Evolutionary conservation across 1,284 basidiomycete genomes (phyloP).

Genomic region (Quambalaria eucalypti): DNA sequence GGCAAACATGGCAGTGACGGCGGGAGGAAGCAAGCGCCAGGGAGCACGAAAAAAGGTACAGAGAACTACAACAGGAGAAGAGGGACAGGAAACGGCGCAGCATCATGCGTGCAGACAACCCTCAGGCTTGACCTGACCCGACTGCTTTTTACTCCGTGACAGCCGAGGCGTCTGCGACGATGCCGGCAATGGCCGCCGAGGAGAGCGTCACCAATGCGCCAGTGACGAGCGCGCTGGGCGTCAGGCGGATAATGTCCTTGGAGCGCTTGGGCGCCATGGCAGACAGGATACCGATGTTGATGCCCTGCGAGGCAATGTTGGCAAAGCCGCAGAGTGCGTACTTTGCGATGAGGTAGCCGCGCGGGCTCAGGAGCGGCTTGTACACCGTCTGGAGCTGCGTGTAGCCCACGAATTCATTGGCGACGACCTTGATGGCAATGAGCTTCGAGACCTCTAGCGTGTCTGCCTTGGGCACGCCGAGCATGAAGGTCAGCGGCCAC

Average conservation of each 20-base stretch:
- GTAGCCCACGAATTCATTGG: slow-evolving; percentile 66
- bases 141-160: background rate
- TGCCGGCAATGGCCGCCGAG: slow-evolving; percentile 48
- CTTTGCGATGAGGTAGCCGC: slow-evolving; percentile 64
- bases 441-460: slow-evolving; percentile 52
- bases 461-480: slow-evolving; percentile 53
- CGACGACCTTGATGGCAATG: slow-evolving; percentile 75
- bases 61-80: too few species aligned
- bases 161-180: slow-evolving; percentile 24
- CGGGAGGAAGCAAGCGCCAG: too few species aligned
- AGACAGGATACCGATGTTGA: slow-evolving; percentile 78
- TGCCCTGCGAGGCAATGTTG: slow-evolving; percentile 66
- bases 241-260: slow-evolving; percentile 63
- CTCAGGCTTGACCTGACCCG: too few species aligned
- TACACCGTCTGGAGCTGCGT: slow-evolving; percentile 37
- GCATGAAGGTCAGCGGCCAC: slow-evolving; percentile 63
- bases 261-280: slow-evolving; percentile 70
- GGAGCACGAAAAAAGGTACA: too few species aligned
- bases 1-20: too few species aligned
- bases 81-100: too few species aligned
- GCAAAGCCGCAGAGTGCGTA: slow-evolving; percentile 84
- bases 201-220: slow-evolving; percentile 48
- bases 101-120: too few species aligned
- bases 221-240: slow-evolving; percentile 56
- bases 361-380: slow-evolving; percentile 52